Evolutionary conservation across 306 rosid genomes (phyloP).

Genomic region (Mucuna pruriens): DNA sequence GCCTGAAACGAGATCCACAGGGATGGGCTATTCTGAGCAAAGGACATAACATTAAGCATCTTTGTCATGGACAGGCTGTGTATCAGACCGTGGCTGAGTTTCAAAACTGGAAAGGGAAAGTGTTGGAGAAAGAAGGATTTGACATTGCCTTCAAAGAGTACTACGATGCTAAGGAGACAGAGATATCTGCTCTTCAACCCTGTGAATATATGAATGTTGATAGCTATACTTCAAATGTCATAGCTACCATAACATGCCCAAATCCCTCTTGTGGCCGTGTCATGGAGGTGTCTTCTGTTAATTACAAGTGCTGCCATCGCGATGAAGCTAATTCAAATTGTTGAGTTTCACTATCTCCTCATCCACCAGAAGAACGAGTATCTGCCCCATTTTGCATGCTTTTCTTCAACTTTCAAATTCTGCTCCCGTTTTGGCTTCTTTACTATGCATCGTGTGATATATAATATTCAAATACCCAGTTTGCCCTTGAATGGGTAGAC

Average conservation of each 20-base stretch:
- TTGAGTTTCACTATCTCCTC: background rate
- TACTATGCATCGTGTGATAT: slow-evolving; percentile 15
- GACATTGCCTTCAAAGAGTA: slow-evolving; percentile 41
- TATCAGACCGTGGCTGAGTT: slow-evolving; percentile 39
- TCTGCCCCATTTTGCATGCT: background rate
- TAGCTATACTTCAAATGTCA: slow-evolving; percentile 33
- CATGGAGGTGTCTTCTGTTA: slow-evolving; percentile 48
- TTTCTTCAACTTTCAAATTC: background rate
- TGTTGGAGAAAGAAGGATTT: slow-evolving; percentile 31
- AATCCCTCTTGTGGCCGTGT: slow-evolving; percentile 49
- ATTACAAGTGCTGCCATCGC: slow-evolving; percentile 49
- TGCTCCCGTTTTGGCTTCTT: background rate
- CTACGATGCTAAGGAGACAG: slow-evolving; percentile 34
- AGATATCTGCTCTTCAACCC: slow-evolving; percentile 33
- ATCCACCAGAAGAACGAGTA: background rate
- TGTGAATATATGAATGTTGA: slow-evolving; percentile 35
- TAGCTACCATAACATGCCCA: slow-evolving; percentile 50
- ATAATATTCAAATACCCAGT: background rate
- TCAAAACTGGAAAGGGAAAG: slow-evolving; percentile 37
- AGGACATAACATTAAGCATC: slow-evolving; percentile 26
- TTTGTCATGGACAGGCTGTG: slow-evolving; percentile 39
- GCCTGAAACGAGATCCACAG: slow-evolving; percentile 37
- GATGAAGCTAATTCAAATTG: slow-evolving; percentile 19
- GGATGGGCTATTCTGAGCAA: slow-evolving; percentile 52
- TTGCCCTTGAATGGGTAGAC: slow-evolving; percentile 20